phyloP scores from a whole-genome alignment of 306 rosid species.

The Cercis canadensis region DNA sequence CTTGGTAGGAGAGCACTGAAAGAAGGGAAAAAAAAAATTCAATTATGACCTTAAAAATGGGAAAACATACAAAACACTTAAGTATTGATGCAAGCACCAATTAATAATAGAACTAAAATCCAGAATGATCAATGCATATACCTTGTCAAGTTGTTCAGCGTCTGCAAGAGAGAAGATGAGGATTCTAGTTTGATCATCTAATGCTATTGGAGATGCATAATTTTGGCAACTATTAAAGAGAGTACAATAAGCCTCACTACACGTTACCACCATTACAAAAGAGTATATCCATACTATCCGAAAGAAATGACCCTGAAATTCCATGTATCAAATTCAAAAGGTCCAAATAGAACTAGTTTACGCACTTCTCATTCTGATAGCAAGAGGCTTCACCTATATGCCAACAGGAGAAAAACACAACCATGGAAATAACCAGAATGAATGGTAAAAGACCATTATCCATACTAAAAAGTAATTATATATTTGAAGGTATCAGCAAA shows the following conservation, averaged over 20 bases:
- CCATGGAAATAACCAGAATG: not conserved
- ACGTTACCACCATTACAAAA: constrained; percentile 11
- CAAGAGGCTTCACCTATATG: not conserved
- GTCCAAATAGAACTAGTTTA: constrained; percentile 18
- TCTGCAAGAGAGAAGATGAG: constrained; percentile 14
- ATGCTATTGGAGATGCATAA: constrained; percentile 31
- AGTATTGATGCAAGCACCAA: not conserved
- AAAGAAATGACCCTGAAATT: constrained; percentile 36
- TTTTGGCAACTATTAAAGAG: constrained; percentile 22
- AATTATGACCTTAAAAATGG: not conserved
- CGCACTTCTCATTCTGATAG: not conserved
- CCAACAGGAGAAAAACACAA: not conserved
- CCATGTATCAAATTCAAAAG: constrained; percentile 1
- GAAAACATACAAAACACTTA: not conserved
- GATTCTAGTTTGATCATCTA: constrained; percentile 30
- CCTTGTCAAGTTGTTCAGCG: constrained; percentile 36
- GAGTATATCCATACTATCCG: constrained; percentile 25
- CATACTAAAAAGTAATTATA: not conserved
- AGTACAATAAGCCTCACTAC: constrained; percentile 10
- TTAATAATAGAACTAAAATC: constrained; percentile 1
- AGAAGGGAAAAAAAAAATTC: not conserved
- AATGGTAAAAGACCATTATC: not conserved
- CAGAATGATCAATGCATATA: constrained; percentile 29
- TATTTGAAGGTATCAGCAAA: not conserved
- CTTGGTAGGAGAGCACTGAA: constrained; percentile 13